A percentile compares a stretch with the other conserved stretches of the same genome.
Conservation (phyloP, 2,329 filamentous ascomycete genomes). For the Zarea fungicola region DNA sequence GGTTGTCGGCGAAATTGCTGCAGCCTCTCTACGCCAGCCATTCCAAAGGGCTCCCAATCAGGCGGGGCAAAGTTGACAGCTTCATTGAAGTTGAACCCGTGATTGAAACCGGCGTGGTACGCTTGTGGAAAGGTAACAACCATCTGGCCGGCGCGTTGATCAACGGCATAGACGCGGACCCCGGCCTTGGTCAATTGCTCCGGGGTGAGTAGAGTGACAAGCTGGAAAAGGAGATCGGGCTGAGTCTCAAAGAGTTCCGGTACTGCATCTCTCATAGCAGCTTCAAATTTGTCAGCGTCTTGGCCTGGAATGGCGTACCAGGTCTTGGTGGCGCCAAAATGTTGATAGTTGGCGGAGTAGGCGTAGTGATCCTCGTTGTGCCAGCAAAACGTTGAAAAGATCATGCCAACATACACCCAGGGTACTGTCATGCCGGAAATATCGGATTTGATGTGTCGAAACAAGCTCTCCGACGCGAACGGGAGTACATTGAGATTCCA, state of each 20-base stretch:
- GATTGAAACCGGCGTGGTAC: slow-evolving; percentile 97
- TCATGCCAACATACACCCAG: slow-evolving; percentile 99
- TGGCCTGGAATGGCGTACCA: slow-evolving; percentile 98
- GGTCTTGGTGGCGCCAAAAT: slow-evolving; percentile 96
- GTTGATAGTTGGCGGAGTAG: slow-evolving; percentile 97
- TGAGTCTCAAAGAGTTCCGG: slow-evolving; percentile 96
- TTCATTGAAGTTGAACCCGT: slow-evolving; percentile 98
- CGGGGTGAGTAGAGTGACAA: slow-evolving; percentile 92
- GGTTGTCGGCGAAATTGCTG: slow-evolving; percentile 86
- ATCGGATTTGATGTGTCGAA: slow-evolving; percentile 95
- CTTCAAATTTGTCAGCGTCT: slow-evolving; percentile 90
- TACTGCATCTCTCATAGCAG: slow-evolving; percentile 90
- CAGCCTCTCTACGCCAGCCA: slow-evolving; percentile 77
- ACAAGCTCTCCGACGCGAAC: slow-evolving; percentile 84
- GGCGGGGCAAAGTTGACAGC: slow-evolving; percentile 94
- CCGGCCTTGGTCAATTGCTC: slow-evolving; percentile 90
- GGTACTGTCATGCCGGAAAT: slow-evolving; percentile 99
- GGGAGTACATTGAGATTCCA: slow-evolving; percentile 97
- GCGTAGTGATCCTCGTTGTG: slow-evolving; percentile 98
- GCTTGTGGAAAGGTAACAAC: slow-evolving; percentile 96
- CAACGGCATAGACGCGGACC: slow-evolving; percentile 88
- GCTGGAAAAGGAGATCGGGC: slow-evolving; percentile 90
- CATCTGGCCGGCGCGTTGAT: slow-evolving; percentile 91
- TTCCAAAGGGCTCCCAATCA: slow-evolving; percentile 93
- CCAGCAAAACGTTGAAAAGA: slow-evolving; percentile 99